These are phyloP conservation scores for Plasmopara muralis DNA, from an alignment of 352 stramenopile species.

Conservation along the genomic window DNA sequence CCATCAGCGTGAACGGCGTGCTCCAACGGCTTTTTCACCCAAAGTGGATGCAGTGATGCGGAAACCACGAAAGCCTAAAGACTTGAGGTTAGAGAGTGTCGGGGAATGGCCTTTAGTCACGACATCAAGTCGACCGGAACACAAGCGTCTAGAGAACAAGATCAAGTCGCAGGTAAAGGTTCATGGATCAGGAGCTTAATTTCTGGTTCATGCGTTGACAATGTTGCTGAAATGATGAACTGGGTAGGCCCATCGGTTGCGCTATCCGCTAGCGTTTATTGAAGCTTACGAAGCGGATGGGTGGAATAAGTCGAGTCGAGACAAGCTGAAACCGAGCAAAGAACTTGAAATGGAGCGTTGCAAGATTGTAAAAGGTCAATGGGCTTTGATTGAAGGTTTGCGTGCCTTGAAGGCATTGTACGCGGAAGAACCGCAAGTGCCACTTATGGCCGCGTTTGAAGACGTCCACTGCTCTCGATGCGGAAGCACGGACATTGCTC, in stretches of 20 bases:
- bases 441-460: constrained; percentile 33
- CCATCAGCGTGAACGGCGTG: constrained; percentile 24
- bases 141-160: constrained; percentile 29
- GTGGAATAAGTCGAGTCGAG: constrained; percentile 64
- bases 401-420: constrained; percentile 35
- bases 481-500: constrained; percentile 46
- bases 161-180: constrained; percentile 33
- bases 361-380: constrained; percentile 58
- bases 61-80: constrained; percentile 25
- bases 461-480: constrained; percentile 80
- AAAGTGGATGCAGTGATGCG: constrained; percentile 9
- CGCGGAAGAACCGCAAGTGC: constrained; percentile 42
- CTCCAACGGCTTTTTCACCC: constrained; percentile 25
- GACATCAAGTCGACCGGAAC: constrained; percentile 19
- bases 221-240: background rate
- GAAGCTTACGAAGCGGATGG: constrained; percentile 78
- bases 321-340: constrained; percentile 79
- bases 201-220: background rate
- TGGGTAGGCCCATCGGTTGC: constrained; percentile 39
- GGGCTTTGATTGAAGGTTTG: constrained; percentile 38
- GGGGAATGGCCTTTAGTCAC: background rate
- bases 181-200: background rate
- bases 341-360: constrained; percentile 44
- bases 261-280: constrained; percentile 69
- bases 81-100: constrained; percentile 8